A percentile compares a stretch with the other conserved stretches of the same genome.
phyloP scores from a whole-genome alignment of 148 eudicot species.

The Nyssa sinensis region DNA sequence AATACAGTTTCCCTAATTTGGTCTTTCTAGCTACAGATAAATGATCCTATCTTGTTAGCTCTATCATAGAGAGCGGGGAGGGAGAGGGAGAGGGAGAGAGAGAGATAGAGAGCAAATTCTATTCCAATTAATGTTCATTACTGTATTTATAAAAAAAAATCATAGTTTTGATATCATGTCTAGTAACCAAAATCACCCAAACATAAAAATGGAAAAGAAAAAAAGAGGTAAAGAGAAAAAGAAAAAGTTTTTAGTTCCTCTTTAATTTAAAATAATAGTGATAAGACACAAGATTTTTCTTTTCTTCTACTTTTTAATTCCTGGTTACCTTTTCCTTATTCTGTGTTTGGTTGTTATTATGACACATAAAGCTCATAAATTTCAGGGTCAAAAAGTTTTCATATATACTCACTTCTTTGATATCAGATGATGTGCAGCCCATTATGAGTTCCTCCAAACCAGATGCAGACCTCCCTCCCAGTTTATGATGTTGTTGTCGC shows the following conservation, averaged over 20 bases:
- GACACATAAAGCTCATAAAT: slow-evolving; percentile 30
- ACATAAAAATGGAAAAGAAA: slow-evolving; percentile 22
- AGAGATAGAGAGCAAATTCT: too few species aligned
- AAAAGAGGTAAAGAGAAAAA: slow-evolving; percentile 32
- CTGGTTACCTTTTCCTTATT: not conserved
- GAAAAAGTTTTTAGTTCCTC: slow-evolving; percentile 30
- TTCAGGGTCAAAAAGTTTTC: slow-evolving; percentile 49
- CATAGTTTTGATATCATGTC: not conserved
- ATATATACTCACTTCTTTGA: slow-evolving; percentile 56
- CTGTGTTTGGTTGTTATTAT: not conserved
- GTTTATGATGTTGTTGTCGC: slow-evolving; percentile 68
- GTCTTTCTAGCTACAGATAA: too few species aligned
- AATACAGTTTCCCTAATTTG: too few species aligned
- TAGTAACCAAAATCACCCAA: not conserved
- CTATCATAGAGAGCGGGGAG: too few species aligned
- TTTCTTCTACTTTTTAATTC: slow-evolving; percentile 9
- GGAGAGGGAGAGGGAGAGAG: too few species aligned
- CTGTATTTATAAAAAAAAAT: too few species aligned
- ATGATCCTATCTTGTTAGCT: too few species aligned
- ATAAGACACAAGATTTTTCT: slow-evolving; percentile 1
- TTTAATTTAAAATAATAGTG: slow-evolving; percentile 31
- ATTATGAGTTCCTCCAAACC: slow-evolving; percentile 97
- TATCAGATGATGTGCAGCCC: slow-evolving; percentile 75
- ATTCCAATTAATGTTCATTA: too few species aligned
- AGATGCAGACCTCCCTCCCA: slow-evolving; percentile 79